Conservation (phyloP, 495 filamentous ascomycete species). For the Apodospora peruviana region DNA sequence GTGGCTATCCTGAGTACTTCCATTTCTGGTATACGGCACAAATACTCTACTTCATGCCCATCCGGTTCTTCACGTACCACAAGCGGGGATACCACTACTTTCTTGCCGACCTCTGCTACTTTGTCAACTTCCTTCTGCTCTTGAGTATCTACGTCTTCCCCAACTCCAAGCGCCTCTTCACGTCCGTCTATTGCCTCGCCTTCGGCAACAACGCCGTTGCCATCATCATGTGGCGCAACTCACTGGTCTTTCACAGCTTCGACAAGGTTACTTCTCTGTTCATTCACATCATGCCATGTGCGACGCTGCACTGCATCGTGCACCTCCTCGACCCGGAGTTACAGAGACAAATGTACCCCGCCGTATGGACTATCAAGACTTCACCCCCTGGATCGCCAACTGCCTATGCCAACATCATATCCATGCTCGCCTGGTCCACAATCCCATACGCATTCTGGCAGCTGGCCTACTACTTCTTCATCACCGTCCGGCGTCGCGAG, state of each 20-base stretch:
- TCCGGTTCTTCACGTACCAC: conserved; percentile 86
- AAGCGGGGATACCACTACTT: conserved; percentile 94
- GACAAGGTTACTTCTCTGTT: conserved; percentile 96
- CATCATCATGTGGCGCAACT: conserved; percentile 99
- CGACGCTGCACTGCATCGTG: conserved; percentile 83
- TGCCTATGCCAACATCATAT: conserved; percentile 68
- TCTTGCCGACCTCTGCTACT: conserved; percentile 94
- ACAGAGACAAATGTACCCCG: conserved; percentile 73
- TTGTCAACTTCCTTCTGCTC: conserved; percentile 83
- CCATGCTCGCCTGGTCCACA: conserved; percentile 92
- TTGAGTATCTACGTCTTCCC: conserved; percentile 89
- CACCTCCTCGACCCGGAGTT: conserved; percentile 65
- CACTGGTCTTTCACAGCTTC: conserved; percentile 93
- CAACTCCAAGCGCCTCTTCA: conserved; percentile 83
- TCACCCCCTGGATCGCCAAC: conserved; percentile 62
- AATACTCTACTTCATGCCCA: conserved; percentile 90
- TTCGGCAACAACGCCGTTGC: conserved; percentile 96
- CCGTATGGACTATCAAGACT: conserved; percentile 74
- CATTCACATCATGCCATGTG: conserved; percentile 98
- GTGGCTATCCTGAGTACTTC: conserved; percentile 78
- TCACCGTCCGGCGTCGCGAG: conserved; percentile 83
- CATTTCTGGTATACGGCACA: conserved; percentile 88
- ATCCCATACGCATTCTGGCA: conserved; percentile 93
- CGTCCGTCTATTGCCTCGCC: conserved; percentile 85
- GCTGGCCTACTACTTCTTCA: conserved; percentile 82